Base-by-base conservation (phyloP, 495 filamentous ascomycete species). In the Terfezia boudieri region DNA sequence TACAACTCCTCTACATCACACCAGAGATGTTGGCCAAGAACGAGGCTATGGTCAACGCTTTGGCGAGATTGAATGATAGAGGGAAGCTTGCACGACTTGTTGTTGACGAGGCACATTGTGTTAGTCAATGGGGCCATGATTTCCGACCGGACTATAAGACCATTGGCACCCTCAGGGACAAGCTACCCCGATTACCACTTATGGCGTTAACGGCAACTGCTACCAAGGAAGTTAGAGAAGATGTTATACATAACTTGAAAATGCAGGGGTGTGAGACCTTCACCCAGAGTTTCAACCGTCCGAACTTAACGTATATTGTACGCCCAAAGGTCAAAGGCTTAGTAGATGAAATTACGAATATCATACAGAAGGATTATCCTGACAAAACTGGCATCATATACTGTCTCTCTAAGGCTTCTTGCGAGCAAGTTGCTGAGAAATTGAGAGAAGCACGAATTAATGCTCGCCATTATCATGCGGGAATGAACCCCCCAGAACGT, bases 91-190 rank as follows among this genome's bases (percentile, higher is more conserved):
- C 90, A 9, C 78, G 90, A 37, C 77, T 99, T 52, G 92, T 96
- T 36, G 90, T 99, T 50, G 90, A 99, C 58, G 90, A 99, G 67
- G 90, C 90, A 14, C 90, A 99, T 65, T 99, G 90, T 66, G 89
- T 99, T 22, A 95, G 89, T 67, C 86, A 96, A 67, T 99, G 90
- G 90, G 90, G 90, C 11, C 90, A 99, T 61, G 90, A 99, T 66
- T 99, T 99, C 64, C 82, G 92, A 35, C 89, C 88, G 0, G 92
- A 96, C 66, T 99, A 99, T 68, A 93, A 93, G 63, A 71, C 78
- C 37, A 71, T 99, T 1, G 86, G 87, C 17, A 71, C 75, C 50
- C 66, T 95, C 49, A 74, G 87, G 22, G 55, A 69, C 2, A 74
- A 72, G 52, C 81, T 86, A 56, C 77, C 78, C 2, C 78, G 78